Base-by-base conservation (phyloP, 371 early-diverging fungal species). In the Lichtheimia hyalospora region DNA sequence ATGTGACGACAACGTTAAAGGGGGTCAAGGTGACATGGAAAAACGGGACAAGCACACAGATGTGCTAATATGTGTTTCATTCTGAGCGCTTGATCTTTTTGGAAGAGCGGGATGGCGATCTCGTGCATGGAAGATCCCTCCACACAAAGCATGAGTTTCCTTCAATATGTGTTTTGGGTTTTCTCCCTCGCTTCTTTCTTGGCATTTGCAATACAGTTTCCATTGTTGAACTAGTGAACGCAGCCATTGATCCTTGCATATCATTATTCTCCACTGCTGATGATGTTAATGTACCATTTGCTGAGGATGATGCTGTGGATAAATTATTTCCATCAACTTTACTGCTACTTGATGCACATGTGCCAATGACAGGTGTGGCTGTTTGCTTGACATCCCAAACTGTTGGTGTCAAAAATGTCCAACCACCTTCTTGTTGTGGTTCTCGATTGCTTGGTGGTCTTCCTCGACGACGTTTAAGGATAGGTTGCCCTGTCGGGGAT, bases 71-170 rank as follows among this genome's bases (percentile, higher is more conserved):
- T 52, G 16, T 34, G 34, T 34, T 34, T 34, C 34, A 34, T 6
- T 34, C 24, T 56, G n/a, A 34, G 16, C 10, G 40, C 25, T 55
- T 46, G 24, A 25, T 25, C 40, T 46, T 54, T 40, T 60, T 55
- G 21, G 56, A 34, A 34, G 34, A 34, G 34, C 34, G 34, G 10
- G 34, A 41, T 28, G 53, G 40, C 12, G 56, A 55, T 44, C 56
- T 41, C 7, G 58, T 58, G 23, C 42, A 10, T 18, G 57, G 50
- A 52, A 49, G 58, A 43, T 56, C 69, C 27, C 70, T 73, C 75
- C 77, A 77, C 10, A 77, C 77, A 71, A 80, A 80, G 49, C 81
- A 80, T 18, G 81, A 76, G 58, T 80, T 77, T 13, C 81, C 81
- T 25, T 57, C 72, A 46, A 80, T 70, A 43, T 76, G 81, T 2